Evolutionary conservation across 2,329 filamentous ascomycete species (phyloP).

Genomic region (Fusarium sp.): DNA sequence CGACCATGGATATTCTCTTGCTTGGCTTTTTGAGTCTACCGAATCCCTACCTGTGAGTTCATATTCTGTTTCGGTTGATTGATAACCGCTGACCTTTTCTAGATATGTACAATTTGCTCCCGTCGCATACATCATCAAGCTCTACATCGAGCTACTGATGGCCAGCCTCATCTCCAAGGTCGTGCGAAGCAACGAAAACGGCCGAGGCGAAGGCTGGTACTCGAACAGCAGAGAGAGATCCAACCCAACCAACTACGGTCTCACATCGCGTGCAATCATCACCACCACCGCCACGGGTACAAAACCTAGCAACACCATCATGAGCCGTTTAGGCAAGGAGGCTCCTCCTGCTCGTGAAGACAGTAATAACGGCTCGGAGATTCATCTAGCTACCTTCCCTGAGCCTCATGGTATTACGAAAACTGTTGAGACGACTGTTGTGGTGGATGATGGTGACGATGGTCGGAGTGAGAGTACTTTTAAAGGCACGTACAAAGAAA

Average conservation of each 20-base stretch:
- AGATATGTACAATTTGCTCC: slow-evolving; percentile 58
- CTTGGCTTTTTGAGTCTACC: slow-evolving; percentile 39
- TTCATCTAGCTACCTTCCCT: slow-evolving; percentile 17
- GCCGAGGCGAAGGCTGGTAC: slow-evolving; percentile 15
- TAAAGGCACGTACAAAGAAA: neutral
- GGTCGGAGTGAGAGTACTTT: slow-evolving; percentile 7
- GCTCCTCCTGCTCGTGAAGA: neutral
- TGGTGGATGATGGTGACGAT: slow-evolving; percentile 16
- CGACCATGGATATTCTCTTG: slow-evolving; percentile 55
- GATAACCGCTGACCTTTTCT: slow-evolving; percentile 19
- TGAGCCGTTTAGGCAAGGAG: slow-evolving; percentile 18
- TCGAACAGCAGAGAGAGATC: slow-evolving; percentile 15
- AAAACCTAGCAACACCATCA: neutral
- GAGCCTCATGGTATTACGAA: slow-evolving; percentile 27
- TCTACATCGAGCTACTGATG: slow-evolving; percentile 63
- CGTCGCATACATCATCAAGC: slow-evolving; percentile 60
- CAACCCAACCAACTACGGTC: slow-evolving; percentile 16
- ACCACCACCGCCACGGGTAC: neutral
- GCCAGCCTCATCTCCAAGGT: slow-evolving; percentile 58
- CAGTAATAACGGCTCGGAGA: slow-evolving; percentile 11
- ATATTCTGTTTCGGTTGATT: slow-evolving; percentile 10
- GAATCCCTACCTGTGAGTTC: slow-evolving; percentile 23
- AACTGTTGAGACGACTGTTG: slow-evolving; percentile 28
- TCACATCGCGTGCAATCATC: slow-evolving; percentile 22
- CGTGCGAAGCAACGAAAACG: slow-evolving; percentile 11